These are phyloP conservation scores for Cryptosporidium muris DNA, from an alignment of 169 alveolate genomes.

Conservation along the genomic window DNA sequence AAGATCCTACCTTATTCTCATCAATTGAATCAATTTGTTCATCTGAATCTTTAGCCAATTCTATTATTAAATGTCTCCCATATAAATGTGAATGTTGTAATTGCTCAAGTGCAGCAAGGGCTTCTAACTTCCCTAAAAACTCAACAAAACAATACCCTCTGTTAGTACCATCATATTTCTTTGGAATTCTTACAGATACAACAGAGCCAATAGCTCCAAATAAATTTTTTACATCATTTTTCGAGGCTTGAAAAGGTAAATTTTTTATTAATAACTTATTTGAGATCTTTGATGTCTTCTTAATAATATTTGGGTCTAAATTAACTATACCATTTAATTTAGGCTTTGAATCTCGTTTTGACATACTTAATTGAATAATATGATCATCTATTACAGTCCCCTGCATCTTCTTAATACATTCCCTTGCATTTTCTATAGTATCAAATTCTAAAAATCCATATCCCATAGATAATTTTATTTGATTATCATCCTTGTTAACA, in stretches of 20 bases:
- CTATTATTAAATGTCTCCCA: constrained; percentile 90
- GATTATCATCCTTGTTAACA: constrained; percentile 47
- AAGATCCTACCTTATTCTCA: neutral
- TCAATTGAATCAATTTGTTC: neutral
- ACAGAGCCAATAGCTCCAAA: constrained; percentile 90
- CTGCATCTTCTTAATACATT: constrained; percentile 77
- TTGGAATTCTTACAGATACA: constrained; percentile 90
- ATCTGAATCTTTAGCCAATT: constrained; percentile 80
- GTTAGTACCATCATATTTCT: constrained; percentile 85
- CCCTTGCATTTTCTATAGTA: constrained; percentile 71
- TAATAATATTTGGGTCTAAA: constrained; percentile 17
- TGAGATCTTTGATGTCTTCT: constrained; percentile 12
- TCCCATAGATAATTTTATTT: constrained; percentile 82
- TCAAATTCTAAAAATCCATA: constrained; percentile 92
- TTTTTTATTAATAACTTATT: constrained; percentile 91
- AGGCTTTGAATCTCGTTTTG: constrained; percentile 55
- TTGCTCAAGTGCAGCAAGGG: constrained; percentile 86
- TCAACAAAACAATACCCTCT: constrained; percentile 94
- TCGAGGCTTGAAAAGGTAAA: constrained; percentile 94
- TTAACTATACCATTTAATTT: constrained; percentile 60
- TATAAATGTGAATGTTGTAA: constrained; percentile 91
- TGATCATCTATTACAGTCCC: constrained; percentile 79
- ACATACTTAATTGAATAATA: constrained; percentile 74
- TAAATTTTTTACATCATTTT: constrained; percentile 86
- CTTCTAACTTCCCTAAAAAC: constrained; percentile 87